Evolutionary conservation across 495 filamentous ascomycete genomes (phyloP), one percentile per base, ranked within the genome.

Genomic region (Evernia prunastri): DNA sequence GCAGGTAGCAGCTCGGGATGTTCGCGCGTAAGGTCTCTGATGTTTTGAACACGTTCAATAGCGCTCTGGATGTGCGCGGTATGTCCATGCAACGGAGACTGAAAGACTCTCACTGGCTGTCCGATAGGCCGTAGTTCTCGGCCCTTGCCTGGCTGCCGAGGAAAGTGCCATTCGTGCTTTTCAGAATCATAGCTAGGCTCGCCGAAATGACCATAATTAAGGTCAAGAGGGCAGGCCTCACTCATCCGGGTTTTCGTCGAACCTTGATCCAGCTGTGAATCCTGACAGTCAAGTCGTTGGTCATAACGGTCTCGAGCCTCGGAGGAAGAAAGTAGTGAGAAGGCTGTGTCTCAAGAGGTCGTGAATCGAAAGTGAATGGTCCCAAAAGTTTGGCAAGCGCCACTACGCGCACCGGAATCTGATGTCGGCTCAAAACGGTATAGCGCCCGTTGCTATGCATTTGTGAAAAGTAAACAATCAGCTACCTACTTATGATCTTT

Each of bases 191-290:
- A 90, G 40, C 72, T 62, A 31, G 82, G 76, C 68, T 77, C 77
- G 69, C 87, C 87, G 63, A 86, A 69, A 70, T 88, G 84, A 78
- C 87, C 87, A 77, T 86, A 89, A 59, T 79, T 80, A 58, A 89
- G 81, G 79, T 81, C 81, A 71, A 72, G 76, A 23, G 71, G 66
- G 53, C 72, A 67, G 62, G 73, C 68, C 67, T 87, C 80, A 87
- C 80, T 81, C 87, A 90, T 90, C 74, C 60, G 85, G 83, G 29
- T 72, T 73, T 75, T 65, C 70, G 66, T 76, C 72, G 74, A 67
- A 66, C 68, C 68, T 71, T 77, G 63, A 72, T 69, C 60, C 71
- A 68, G 63, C 66, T 69, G 59, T 67, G 63, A 67, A 70, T 66
- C 65, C 58, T 69, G 47, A 63, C 29, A 35, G 33, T 35, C 29